These are phyloP conservation scores for Trichocladium uniseriatum DNA, from an alignment of 495 filamentous ascomycete species.

Conservation along the genomic window DNA sequence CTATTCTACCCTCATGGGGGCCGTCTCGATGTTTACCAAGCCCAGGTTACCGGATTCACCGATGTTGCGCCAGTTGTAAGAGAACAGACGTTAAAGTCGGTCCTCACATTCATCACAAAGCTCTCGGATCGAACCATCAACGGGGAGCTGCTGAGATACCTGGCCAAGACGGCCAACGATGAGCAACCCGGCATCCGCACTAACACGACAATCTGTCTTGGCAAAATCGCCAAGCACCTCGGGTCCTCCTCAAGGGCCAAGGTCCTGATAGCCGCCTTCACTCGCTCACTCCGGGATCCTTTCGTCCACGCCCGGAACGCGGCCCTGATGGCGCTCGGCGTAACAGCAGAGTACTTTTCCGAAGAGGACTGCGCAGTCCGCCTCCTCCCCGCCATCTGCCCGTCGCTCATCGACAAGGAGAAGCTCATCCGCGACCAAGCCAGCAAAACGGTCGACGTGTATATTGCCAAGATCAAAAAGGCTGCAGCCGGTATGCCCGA, in stretches of 20 bases:
- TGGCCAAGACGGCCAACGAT: constrained; percentile 95
- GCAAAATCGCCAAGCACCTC: constrained; percentile 87
- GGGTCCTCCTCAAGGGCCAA: constrained; percentile 71
- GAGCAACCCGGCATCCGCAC: constrained; percentile 96
- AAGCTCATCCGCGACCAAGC: constrained; percentile 89
- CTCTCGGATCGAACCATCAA: constrained; percentile 88
- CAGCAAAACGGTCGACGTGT: constrained; percentile 82
- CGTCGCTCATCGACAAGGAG: constrained; percentile 72
- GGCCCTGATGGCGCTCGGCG: constrained; percentile 71
- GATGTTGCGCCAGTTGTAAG: constrained; percentile 84
- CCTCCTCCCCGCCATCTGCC: constrained; percentile 75
- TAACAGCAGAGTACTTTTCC: constrained; percentile 74
- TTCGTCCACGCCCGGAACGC: constrained; percentile 91
- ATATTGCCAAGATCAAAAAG: constrained; percentile 74
- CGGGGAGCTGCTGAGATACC: constrained; percentile 79
- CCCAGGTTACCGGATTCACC: constrained; percentile 74
- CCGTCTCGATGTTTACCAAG: background rate
- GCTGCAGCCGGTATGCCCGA: constrained; percentile 72
- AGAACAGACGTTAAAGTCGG: constrained; percentile 91
- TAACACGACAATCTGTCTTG: constrained; percentile 94
- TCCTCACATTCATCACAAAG: constrained; percentile 75
- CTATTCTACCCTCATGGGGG: background rate
- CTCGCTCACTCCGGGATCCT: constrained; percentile 78
- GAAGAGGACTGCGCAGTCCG: constrained; percentile 84
- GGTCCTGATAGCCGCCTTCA: constrained; percentile 86